Evolutionary conservation across 2,329 filamentous ascomycete genomes (phyloP), one percentile per base, ranked within the genome.

Genomic region (Didymella glomerata): DNA sequence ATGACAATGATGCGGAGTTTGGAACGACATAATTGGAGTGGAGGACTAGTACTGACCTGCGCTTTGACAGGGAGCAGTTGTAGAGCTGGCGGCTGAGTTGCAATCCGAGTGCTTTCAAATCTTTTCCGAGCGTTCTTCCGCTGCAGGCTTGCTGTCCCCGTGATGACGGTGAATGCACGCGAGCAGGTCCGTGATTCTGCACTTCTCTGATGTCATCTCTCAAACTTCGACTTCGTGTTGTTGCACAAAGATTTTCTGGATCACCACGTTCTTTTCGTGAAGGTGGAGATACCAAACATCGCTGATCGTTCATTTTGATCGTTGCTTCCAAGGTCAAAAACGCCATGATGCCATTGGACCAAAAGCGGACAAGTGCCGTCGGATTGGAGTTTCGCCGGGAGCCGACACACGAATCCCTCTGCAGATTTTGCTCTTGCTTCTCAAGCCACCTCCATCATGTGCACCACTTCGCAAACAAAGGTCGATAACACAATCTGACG

Each of bases 281-380:
- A 22, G 3, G 28, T 36, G 14, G 20, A 48, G 18, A 18, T 48
- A 1, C 18, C 14, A 32, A 34, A n/a, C 10, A 9, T 24, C 41
- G 42, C 14, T 32, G 22, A 50, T 42, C 25, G n/a, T n/a, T n/a
- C n/a, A n/a, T n/a, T n/a, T 32, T 42, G 8, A 24, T 28, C 18
- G 16, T 36, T 6, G 4, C 2, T 16, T 30, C 3, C 6, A 42
- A 16, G 25, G n/a, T 30, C n/a, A 13, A 22, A n/a, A 30, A 4
- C 30, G 2, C 30, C 3, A 44, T 65, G 63, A 64, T 58, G 54
- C 66, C 63, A 68, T 52, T 10, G 22, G 11, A 54, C 60, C 63
- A 53, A 64, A 57, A 16, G 4, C 41, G 14, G 27, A 20, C 18
- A 50, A 10, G 13, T 48, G 45, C 46, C 45, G 49, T 44, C 54